phyloP scores from a whole-genome alignment of 108 stramenopile species.

The Parietichytrium sp. region DNA sequence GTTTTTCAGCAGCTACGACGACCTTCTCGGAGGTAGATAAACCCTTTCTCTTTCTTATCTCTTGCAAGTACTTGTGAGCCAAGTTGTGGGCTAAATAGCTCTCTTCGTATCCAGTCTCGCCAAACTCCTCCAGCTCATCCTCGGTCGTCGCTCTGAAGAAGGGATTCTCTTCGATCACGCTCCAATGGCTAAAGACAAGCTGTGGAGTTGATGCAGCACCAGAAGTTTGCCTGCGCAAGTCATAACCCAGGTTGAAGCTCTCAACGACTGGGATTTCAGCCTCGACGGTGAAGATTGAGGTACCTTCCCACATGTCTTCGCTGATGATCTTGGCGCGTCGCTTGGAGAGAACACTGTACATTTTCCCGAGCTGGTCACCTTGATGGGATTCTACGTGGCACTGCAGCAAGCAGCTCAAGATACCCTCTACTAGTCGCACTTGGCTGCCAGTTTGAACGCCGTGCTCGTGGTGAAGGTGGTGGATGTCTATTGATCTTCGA shows the following conservation, averaged over 20 bases:
- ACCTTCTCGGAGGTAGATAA: slow-evolving; percentile 53
- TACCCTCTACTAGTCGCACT: slow-evolving; percentile 60
- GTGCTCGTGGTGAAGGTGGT: background rate
- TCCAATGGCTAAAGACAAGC: slow-evolving; percentile 62
- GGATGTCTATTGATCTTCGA: background rate
- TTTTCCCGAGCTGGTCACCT: slow-evolving; percentile 55
- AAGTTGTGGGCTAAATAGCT: slow-evolving; percentile 47
- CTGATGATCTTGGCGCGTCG: slow-evolving; percentile 44
- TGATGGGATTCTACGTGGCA: slow-evolving; percentile 45
- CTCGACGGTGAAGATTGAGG: slow-evolving; percentile 53
- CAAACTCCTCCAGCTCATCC: slow-evolving; percentile 63
- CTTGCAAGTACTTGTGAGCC: slow-evolving; percentile 54
- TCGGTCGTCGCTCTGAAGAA: slow-evolving; percentile 61
- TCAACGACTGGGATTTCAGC: slow-evolving; percentile 58
- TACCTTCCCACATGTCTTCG: slow-evolving; percentile 62
- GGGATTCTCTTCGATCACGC: slow-evolving; percentile 58
- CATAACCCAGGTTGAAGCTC: slow-evolving; percentile 57
- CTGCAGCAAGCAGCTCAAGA: slow-evolving; percentile 54
- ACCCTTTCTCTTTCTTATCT: slow-evolving; percentile 55
- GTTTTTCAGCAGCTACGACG: slow-evolving; percentile 63
- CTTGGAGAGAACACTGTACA: slow-evolving; percentile 58
- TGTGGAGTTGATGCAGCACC: slow-evolving; percentile 63
- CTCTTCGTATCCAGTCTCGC: slow-evolving; percentile 50
- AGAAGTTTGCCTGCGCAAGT: slow-evolving; percentile 58
- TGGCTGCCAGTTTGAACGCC: background rate